phyloP scores from a whole-genome alignment of 2,329 filamentous ascomycete species.

The Penicillium brevicompactum region DNA sequence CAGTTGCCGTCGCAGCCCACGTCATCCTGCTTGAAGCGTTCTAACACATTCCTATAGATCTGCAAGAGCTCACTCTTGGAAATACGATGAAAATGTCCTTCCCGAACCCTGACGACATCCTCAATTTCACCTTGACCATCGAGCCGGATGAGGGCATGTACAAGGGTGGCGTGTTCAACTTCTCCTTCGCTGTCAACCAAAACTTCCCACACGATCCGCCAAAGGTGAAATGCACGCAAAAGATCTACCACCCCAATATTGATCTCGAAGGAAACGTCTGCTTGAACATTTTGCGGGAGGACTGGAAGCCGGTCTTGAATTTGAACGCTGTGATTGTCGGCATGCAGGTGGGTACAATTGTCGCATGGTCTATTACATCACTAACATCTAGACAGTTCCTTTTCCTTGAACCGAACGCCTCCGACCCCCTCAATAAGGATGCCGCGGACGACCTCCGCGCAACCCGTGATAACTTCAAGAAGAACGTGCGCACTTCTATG shows the following conservation, averaged over 20 bases:
- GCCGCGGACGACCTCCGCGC: slow-evolving; percentile 87
- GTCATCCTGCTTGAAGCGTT: background rate
- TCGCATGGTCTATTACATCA: background rate
- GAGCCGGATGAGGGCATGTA: slow-evolving; percentile 69
- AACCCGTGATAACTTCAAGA: slow-evolving; percentile 86
- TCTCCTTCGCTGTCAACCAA: slow-evolving; percentile 88
- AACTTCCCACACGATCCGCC: slow-evolving; percentile 97
- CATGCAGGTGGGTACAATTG: slow-evolving; percentile 64
- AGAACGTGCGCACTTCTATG: slow-evolving; percentile 86
- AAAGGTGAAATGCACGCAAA: slow-evolving; percentile 95
- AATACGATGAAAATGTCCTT: slow-evolving; percentile 61
- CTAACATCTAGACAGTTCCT: slow-evolving; percentile 66
- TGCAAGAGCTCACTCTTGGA: slow-evolving; percentile 54
- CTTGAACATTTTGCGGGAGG: slow-evolving; percentile 93
- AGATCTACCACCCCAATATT: slow-evolving; percentile 99
- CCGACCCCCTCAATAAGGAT: slow-evolving; percentile 97
- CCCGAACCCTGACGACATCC: slow-evolving; percentile 58
- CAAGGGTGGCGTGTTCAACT: slow-evolving; percentile 82
- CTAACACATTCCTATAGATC: slow-evolving; percentile 35
- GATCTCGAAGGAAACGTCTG: slow-evolving; percentile 97
- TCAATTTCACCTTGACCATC: slow-evolving; percentile 55
- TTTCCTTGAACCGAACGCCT: slow-evolving; percentile 96
- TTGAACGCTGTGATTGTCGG: slow-evolving; percentile 96
- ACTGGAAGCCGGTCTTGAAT: slow-evolving; percentile 98
- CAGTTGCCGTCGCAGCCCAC: background rate